phyloP scores from a whole-genome alignment of 73 alveolate species.

The Effrenium voratum region DNA sequence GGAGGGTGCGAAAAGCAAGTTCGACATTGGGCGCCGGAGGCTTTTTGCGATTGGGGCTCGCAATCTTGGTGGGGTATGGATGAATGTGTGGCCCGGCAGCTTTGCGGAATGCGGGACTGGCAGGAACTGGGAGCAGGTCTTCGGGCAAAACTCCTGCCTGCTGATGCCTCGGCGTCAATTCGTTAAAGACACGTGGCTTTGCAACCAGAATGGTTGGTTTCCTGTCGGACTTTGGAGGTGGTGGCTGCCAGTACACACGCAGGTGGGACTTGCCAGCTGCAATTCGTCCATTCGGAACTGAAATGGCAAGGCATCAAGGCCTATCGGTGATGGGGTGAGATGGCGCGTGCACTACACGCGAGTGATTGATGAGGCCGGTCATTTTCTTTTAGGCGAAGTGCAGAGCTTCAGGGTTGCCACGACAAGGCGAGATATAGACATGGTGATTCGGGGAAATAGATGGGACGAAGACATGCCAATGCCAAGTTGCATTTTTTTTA shows the following conservation, averaged over 20 bases:
- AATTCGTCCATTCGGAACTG: too few species aligned
- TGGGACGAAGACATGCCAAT: too few species aligned
- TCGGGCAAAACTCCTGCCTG: slow-evolving; percentile 18
- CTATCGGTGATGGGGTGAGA: slow-evolving; percentile 40
- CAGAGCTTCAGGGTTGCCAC: neutral
- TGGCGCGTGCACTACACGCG: slow-evolving; percentile 55
- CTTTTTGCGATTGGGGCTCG: too few species aligned
- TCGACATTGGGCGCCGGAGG: slow-evolving; percentile 40
- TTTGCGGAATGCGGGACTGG: too few species aligned
- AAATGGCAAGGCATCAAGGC: slow-evolving; percentile 7
- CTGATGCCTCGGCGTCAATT: neutral
- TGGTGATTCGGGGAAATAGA: too few species aligned
- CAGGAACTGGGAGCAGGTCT: slow-evolving; percentile 68
- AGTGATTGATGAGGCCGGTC: slow-evolving; percentile 29
- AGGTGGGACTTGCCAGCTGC: too few species aligned
- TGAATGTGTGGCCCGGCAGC: too few species aligned
- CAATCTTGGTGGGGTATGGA: too few species aligned
- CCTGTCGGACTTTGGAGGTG: neutral
- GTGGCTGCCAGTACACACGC: slow-evolving; percentile 55
- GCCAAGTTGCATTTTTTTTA: too few species aligned
- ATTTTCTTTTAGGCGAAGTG: neutral
- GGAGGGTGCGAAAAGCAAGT: slow-evolving; percentile 24
- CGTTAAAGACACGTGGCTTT: neutral
- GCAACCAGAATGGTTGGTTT: too few species aligned
- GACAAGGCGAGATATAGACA: too few species aligned